Base-by-base conservation (phyloP, 805 yeast species). In the Saccharomycopsis sp. region DNA sequence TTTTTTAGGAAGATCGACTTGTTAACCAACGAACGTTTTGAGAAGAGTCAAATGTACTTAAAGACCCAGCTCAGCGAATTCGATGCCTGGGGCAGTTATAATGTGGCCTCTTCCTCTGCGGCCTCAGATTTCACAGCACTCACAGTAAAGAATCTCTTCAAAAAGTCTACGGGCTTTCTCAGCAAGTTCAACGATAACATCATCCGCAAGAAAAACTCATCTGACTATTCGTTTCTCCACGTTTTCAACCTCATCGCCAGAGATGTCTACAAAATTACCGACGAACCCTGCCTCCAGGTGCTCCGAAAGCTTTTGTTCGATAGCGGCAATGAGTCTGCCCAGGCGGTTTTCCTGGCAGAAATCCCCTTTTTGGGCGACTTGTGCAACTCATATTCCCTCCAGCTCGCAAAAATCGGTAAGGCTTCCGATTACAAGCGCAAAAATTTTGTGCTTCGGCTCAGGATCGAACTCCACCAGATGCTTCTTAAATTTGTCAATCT, bases 401-500 rank as follows among this genome's bases (percentile, higher is more conserved):
- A 94, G 70, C 85, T 85, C 71, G 92, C 94, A 12, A 84, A 79
- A 65, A 72, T 89, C 52, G 99, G 99, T 0, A 74, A 90, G 14
- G 97, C 98, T 0, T 76, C 82, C 1, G 99, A 93, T 71, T 90
- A 90, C 70, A 80, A 78, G 58, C 89, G 90, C 69, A 80, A 79
- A 63, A 77, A 81, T 17, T 80, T 83, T 67, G 89, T 86, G 2
- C 70, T 91, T 47, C 74, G 99, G 54, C 64, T 93, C 17, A 79
- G 99, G 20, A 79, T 86, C 42, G 98, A 93, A 71, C 80, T 86
- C 47, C 91, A 89, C 69, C 98, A 93, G 70, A 78, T 89, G 62
- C 69, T 93, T 49, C 64, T 93, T 1, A 83, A 82, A 58, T 89
- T 89, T 65, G 69, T 80, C 1, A 75, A 78, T 49, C 78, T 85